phyloP scores from a whole-genome alignment of 441 rosid species.

The Corymbia calophylla region DNA sequence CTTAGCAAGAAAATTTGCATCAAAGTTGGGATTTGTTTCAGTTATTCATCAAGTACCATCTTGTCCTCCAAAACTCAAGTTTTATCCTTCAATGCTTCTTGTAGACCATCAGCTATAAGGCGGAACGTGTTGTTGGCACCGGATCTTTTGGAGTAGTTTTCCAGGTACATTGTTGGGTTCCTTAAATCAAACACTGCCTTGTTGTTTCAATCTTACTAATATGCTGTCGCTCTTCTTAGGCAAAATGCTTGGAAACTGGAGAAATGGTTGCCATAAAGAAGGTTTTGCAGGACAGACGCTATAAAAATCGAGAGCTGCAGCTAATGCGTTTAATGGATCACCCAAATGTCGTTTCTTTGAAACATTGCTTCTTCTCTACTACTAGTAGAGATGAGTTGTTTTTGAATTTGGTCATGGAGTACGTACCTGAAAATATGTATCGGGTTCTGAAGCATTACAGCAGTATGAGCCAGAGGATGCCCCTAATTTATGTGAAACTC shows the following conservation, averaged over 20 bases:
- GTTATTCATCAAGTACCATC: not conserved
- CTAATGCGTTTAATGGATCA: slow-evolving; percentile 15
- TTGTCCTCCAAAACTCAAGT: not conserved
- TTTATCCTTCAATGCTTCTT: not conserved
- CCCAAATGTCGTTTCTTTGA: slow-evolving; percentile 9
- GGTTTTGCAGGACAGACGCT: slow-evolving; percentile 12
- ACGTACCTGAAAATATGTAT: slow-evolving; percentile 1
- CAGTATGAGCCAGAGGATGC: slow-evolving; percentile 11
- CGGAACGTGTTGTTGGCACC: slow-evolving; percentile 12
- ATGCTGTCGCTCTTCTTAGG: not conserved
- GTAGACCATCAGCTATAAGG: slow-evolving; percentile 12
- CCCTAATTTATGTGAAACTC: slow-evolving; percentile 9
- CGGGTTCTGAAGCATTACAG: slow-evolving; percentile 6
- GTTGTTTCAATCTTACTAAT: not conserved
- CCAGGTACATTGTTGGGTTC: not conserved
- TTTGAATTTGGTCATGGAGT: slow-evolving; percentile 13
- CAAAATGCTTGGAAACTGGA: slow-evolving; percentile 12
- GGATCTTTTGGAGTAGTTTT: slow-evolving; percentile 14
- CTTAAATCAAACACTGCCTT: not conserved
- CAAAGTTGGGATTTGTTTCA: not conserved
- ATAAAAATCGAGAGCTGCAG: slow-evolving; percentile 13
- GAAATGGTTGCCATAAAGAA: slow-evolving; percentile 13
- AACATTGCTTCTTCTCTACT: slow-evolving; percentile 11
- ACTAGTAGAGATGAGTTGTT: slow-evolving; percentile 4
- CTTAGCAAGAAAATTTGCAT: not conserved